Base-by-base conservation (phyloP, 768 basidiomycete genomes). In the Russula virescens region DNA sequence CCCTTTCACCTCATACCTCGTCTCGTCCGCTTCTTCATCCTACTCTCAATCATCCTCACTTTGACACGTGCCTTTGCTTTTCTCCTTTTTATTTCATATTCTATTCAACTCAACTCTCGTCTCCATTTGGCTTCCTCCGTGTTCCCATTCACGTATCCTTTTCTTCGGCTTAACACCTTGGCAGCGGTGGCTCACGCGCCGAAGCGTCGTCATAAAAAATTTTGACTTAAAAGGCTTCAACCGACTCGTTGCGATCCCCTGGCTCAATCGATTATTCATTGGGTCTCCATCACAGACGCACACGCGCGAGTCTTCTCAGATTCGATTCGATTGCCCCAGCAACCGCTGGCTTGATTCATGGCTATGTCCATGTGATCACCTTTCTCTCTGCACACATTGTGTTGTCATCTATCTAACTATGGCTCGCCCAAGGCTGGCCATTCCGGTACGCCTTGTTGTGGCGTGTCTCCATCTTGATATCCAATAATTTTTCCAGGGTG, bases 11-110 rank as follows among this genome's bases (percentile, higher is more conserved):
- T 45, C 34, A 25, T 47, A 54, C 19, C 59, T 46, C 21, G 34
- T 34, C 43, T 5, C 46, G 34, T 45, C 19, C 21, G 18, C 23
- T 49, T 54, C 47, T 49, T 45, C 50, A 31, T 43, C 34, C 13
- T 23, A 26, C 50, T 19, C 47, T 9, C 28, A 23, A 16, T 16
- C 43, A 1, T 38, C 51, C 40, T 16, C 18, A 21, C 8, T 9
- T 5, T 7, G 21, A 55, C 61, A 45, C 42, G 50, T 53, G 56
- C 28, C 46, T 26, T 34, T 6, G 1, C 18, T 40, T 43, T 31
- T 42, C 40, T 38, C 9, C 55, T 23, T 19, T 55, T 21, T 40
- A 64, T 64, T 64, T 63, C 62, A 60, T 60, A 55, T 63, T 53
- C 45, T 54, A 23, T 49, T 8, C 58, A 64, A 64, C 61, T 60